Evolutionary conservation across 768 basidiomycete species (phyloP), one percentile per base, ranked within the genome.

Genomic region (Naganishia onofrii): DNA sequence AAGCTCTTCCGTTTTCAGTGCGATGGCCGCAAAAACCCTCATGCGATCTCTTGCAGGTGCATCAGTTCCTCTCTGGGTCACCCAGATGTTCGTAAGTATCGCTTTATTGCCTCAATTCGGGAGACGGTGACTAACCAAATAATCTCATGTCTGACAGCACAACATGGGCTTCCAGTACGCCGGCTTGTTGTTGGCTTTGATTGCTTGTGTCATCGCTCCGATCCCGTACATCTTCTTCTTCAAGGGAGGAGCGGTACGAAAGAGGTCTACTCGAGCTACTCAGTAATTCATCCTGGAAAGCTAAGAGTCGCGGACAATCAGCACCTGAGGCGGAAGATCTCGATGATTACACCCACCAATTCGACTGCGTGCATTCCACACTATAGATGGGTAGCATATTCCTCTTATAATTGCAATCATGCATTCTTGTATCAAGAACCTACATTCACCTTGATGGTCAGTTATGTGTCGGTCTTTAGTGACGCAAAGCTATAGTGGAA

Each of bases 21-120:
- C 89, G 4, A 80, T 91, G 12, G 89, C 89, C 0, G 88, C 89
- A 0, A 86, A 86, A 23, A 81, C 87, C 0, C 88, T 79, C 76
- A 76, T 90, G 17, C 86, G 90, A 29, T 86, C 88, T 0, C 67
- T 90, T 0, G 85, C 86, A 0, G 90, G 90, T 0, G 91, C 90
- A 66, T 87, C 84, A 0, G 90, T 92, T 76, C 90, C 90, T 1
- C 80, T 91, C n/a, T 91, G 91, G 73, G 88, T 87, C 3, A 87
- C 88, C 23, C 82, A 84, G 44, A 88, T 91, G 86, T 75, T 63
- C 42, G 57, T 58, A 36, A 58, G 57, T 58, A 58, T 23, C 36
- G 17, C 69, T 56, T 73, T 70, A 32, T 71, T 63, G 68, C 9
- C 6, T 29, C 64, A 4, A 42, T 46, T 36, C 17, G 15, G 23